Evolutionary conservation across 129 eudicot species (phyloP).

Genomic region (Kitagawia praeruptora): DNA sequence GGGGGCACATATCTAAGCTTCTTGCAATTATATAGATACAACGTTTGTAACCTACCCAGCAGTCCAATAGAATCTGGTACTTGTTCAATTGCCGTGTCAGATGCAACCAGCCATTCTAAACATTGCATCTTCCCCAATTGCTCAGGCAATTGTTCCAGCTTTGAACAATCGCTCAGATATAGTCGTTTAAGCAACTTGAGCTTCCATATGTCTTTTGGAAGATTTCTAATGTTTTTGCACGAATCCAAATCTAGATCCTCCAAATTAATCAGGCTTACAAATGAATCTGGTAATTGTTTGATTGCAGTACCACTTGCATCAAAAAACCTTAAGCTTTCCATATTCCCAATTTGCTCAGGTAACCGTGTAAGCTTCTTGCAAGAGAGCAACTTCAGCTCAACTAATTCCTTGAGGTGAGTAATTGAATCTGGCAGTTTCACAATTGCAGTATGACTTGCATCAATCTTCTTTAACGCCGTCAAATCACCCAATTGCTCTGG

Average conservation of each 20-base stretch:
- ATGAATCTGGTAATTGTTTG: neutral
- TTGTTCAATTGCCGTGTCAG: neutral
- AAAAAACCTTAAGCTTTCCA: neutral
- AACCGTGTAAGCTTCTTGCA: neutral
- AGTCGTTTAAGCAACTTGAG: neutral
- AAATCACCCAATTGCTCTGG: too few species aligned
- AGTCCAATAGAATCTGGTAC: neutral
- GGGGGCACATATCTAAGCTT: too few species aligned
- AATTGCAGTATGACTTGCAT: too few species aligned
- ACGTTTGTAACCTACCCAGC: too few species aligned
- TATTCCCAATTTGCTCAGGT: neutral
- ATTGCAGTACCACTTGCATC: neutral
- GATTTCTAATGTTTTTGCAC: neutral
- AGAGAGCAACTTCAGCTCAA: neutral
- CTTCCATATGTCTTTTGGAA: neutral
- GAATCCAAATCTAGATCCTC: accelerated
- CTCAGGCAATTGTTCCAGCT: neutral
- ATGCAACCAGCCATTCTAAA: neutral
- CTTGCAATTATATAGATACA: too few species aligned
- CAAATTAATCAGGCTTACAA: neutral
- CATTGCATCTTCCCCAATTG: neutral
- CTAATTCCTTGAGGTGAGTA: neutral
- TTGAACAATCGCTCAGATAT: neutral
- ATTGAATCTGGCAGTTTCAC: too few species aligned
- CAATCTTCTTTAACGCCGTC: neutral